phyloP scores from a whole-genome alignment of 345 rosid species.

The Ceriops tagal region DNA sequence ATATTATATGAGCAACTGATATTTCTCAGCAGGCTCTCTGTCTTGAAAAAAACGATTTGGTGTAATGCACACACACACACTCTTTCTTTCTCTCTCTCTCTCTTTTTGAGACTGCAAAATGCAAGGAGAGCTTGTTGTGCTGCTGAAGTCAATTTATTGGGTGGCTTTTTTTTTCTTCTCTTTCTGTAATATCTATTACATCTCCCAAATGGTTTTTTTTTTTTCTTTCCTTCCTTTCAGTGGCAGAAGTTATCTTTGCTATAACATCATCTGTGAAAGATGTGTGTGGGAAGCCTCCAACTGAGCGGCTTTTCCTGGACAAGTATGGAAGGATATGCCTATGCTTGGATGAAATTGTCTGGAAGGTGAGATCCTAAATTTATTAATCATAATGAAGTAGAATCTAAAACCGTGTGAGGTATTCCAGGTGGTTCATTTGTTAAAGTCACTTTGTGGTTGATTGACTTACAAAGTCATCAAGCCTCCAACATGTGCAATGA shows the following conservation, averaged over 20 bases:
- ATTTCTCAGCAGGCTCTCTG: too few relatives aligned
- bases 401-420: not conserved
- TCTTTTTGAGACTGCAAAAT: too few relatives aligned
- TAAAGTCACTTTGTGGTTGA: not conserved
- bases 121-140: not conserved
- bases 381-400: not conserved
- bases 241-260: slow-evolving; percentile 86
- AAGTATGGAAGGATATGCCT: slow-evolving; percentile 92
- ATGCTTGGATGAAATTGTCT: slow-evolving; percentile 90
- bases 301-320: slow-evolving; percentile 88
- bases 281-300: slow-evolving; percentile 89
- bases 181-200: not conserved
- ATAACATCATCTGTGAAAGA: slow-evolving; percentile 87
- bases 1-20: too few relatives aligned
- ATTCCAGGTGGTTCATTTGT: too few relatives aligned
- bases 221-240: slow-evolving; percentile 25
- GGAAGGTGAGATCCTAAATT: slow-evolving; percentile 51
- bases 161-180: not conserved
- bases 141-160: not conserved
- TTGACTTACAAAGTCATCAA: not conserved
- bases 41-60: too few relatives aligned
- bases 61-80: too few relatives aligned
- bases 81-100: too few relatives aligned
- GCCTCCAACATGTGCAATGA: not conserved
- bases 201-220: not conserved